Base-by-base conservation (phyloP, 2,329 filamentous ascomycete species). In the Xylariaceae sp. region DNA sequence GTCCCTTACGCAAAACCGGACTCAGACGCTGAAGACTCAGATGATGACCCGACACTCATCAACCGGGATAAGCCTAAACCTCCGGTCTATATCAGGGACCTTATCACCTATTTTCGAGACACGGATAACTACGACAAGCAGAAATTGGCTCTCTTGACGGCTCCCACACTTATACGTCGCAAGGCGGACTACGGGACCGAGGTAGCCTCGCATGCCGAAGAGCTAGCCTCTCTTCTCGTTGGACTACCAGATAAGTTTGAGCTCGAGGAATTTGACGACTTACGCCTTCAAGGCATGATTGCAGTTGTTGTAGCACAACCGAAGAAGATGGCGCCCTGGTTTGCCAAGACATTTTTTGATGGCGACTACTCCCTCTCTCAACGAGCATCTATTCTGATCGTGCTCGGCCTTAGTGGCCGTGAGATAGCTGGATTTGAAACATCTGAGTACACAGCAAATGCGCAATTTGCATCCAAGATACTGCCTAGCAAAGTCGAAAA, bases 321-420 rank as follows among this genome's bases (percentile, higher is more conserved):
- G 0, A 73, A 81, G 43, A 77, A 80, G 45, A 89, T 96, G 80
- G 91, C 84, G 0, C 87, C 83, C 12, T 95, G 89, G 86, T 89
- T 95, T 51, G 83, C 87, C 3, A 83, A 85, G 49, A 86, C 87
- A 0, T 95, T 94, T 65, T 97, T 96, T 65, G 86, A 90, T 39
- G 91, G 91, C 14, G 94, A 99, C 64, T 91, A 94, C 67, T 96
- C 91, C 0, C 74, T 97, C 35, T 81, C 85, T 0, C 92, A 97
- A 66, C 81, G 94, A 36, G 88, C 87, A 7, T 82, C 87, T 0
- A 78, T 97, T 35, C 83, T 99, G 45, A 86, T 89, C 17, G 85
- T 89, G 0, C 73, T 99, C 4, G 92, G 91, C 0, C 72, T 99
- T 0, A 82, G 87, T 30, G 89, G 89, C 2, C 81, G 92, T 51